A percentile compares a stretch with the other conserved stretches of the same genome.
These are phyloP conservation scores for Eucalyptus pumila DNA, from an alignment of 345 rosid genomes.

Conservation along the genomic window DNA sequence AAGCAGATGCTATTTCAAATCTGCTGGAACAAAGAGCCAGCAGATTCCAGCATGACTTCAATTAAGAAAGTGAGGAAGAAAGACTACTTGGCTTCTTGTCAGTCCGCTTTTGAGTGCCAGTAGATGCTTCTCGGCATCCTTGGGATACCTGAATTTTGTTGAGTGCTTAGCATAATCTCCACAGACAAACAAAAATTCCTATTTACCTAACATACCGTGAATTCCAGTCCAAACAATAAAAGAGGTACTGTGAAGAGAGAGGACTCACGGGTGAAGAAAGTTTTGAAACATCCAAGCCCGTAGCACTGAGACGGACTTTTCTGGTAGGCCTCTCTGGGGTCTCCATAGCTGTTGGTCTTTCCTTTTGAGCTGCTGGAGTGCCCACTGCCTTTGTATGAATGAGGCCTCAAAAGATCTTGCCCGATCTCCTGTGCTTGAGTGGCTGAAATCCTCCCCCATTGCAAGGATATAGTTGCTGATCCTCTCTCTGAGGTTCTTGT, in stretches of 20 bases:
- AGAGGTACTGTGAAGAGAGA: not conserved
- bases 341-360: conserved; percentile 83
- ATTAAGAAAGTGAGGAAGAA: not conserved
- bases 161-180: not conserved
- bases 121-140: conserved; percentile 93
- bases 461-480: conserved; percentile 80
- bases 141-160: conserved; percentile 56
- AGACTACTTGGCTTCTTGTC: conserved; percentile 86
- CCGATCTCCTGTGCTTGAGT: conserved; percentile 6
- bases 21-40: not conserved
- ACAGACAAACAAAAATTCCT: not conserved
- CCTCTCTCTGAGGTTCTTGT: conserved; percentile 70
- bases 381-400: conserved; percentile 59
- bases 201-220: not conserved
- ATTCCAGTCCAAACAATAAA: not conserved
- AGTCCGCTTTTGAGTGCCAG: conserved; percentile 88
- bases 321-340: conserved; percentile 91
- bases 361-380: conserved; percentile 63
- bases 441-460: conserved; percentile 32
- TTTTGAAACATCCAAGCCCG: conserved; percentile 98
- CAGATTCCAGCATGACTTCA: not conserved
- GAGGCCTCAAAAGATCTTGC: conserved; percentile 37
- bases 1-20: not conserved
- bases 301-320: conserved; percentile 77
- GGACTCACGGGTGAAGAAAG: conserved; percentile 93